phyloP scores from a whole-genome alignment of 148 eudicot genomes.

The Dysphania ambrosioides region DNA sequence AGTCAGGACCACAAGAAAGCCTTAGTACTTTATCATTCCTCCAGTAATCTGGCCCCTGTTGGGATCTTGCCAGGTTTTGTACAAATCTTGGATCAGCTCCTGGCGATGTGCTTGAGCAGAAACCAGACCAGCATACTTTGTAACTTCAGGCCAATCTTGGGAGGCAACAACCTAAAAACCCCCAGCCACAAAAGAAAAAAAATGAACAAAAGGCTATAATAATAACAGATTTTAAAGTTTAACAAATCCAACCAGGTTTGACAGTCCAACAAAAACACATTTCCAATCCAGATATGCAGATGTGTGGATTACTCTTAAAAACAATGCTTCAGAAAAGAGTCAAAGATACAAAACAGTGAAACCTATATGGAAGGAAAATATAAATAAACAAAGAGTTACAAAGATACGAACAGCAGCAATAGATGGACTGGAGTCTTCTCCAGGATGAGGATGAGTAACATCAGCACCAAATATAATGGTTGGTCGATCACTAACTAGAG shows the following conservation, averaged over 20 bases:
- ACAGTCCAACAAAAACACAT: too few species aligned
- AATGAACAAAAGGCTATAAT: too few species aligned
- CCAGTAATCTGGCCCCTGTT: slow-evolving; percentile 50
- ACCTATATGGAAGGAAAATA: not conserved
- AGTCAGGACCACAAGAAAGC: not conserved
- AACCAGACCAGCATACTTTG: slow-evolving; percentile 72
- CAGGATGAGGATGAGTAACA: slow-evolving; percentile 83
- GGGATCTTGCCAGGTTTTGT: slow-evolving; percentile 64
- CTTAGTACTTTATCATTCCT: slow-evolving; percentile 68
- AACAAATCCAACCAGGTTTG: too few species aligned
- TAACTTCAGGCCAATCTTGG: slow-evolving; percentile 83
- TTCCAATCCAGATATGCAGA: not conserved
- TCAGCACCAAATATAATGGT: slow-evolving; percentile 81
- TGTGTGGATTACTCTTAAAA: too few species aligned
- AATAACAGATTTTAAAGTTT: too few species aligned
- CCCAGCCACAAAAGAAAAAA: too few species aligned
- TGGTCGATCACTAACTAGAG: slow-evolving; percentile 58
- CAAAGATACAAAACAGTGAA: too few species aligned
- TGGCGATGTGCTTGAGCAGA: slow-evolving; percentile 81
- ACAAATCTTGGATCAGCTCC: slow-evolving; percentile 71
- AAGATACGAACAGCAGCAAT: slow-evolving; percentile 63
- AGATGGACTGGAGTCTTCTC: slow-evolving; percentile 80
- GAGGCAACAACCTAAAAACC: slow-evolving; percentile 75
- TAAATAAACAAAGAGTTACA: slow-evolving; percentile 10
- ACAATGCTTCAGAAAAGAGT: too few species aligned